Conservation (phyloP, 1,284 basidiomycete species). For the Moesziomyces sp. region DNA sequence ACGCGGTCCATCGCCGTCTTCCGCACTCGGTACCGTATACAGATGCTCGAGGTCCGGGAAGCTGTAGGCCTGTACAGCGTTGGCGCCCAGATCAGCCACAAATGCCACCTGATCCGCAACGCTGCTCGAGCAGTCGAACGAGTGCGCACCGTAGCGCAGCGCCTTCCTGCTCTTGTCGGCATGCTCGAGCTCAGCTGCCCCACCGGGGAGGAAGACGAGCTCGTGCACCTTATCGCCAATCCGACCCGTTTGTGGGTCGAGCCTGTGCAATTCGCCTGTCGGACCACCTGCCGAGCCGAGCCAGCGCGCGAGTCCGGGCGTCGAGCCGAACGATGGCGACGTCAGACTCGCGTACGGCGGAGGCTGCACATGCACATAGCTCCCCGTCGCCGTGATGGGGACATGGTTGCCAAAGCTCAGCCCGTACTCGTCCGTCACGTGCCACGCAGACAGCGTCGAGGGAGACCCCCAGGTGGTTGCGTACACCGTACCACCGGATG, state of each 20-base stretch:
- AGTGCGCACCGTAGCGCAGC: slow-evolving; percentile 56
- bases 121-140: slow-evolving; percentile 37
- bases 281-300: slow-evolving; percentile 60
- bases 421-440: slow-evolving; percentile 7
- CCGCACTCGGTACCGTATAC: slow-evolving; percentile 21
- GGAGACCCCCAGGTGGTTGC: slow-evolving; percentile 57
- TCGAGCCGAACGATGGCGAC: slow-evolving; percentile 45
- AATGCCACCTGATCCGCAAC: slow-evolving; percentile 34
- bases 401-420: slow-evolving; percentile 18
- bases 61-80: slow-evolving; percentile 54
- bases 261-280: slow-evolving; percentile 56
- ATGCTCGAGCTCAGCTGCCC: slow-evolving; percentile 17
- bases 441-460: slow-evolving; percentile 49
- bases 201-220: slow-evolving; percentile 48
- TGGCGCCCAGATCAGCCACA: slow-evolving; percentile 60
- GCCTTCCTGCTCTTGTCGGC: slow-evolving; percentile 57
- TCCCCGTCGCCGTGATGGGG: slow-evolving; percentile 52
- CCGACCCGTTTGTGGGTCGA: slow-evolving; percentile 37
- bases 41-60: slow-evolving; percentile 31
- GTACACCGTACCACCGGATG: slow-evolving; percentile 33
- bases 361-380: slow-evolving; percentile 57
- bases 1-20: slow-evolving; percentile 55
- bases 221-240: slow-evolving; percentile 46
- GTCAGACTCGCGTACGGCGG: slow-evolving; percentile 31
- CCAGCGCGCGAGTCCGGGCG: slow-evolving; percentile 21